Conservation (phyloP, 1,139 yeast genomes). For the Hyphopichia khmerensis region DNA sequence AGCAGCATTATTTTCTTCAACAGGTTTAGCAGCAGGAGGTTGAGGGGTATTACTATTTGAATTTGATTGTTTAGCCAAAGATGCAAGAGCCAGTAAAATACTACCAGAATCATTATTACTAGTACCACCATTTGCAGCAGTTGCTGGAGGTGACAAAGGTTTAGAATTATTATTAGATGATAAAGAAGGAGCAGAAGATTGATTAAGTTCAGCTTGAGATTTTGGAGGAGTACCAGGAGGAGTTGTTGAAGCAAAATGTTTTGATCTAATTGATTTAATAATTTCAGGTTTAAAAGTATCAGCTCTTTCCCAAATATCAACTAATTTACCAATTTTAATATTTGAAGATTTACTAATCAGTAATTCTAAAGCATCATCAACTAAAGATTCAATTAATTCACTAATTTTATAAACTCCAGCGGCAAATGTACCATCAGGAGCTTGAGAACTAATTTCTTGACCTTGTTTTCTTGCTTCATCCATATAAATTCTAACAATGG, state of each 20-base stretch:
- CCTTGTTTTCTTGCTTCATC: constrained; percentile 66
- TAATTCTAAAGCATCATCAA: constrained; percentile 59
- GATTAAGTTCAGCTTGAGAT: constrained; percentile 24
- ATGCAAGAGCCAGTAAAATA: constrained; percentile 64
- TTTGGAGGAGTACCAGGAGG: constrained; percentile 57
- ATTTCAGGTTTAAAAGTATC: constrained; percentile 66
- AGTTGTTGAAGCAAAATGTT: constrained; percentile 56
- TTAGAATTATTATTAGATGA: constrained; percentile 8
- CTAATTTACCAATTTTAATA: constrained; percentile 76
- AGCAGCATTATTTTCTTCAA: constrained; percentile 21
- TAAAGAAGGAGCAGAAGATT: constrained; percentile 12
- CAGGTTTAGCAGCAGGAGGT: constrained; percentile 21
- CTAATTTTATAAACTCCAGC: constrained; percentile 68
- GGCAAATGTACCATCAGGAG: constrained; percentile 72
- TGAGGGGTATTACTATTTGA: constrained; percentile 26
- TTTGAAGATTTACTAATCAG: constrained; percentile 52
- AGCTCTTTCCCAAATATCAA: constrained; percentile 92
- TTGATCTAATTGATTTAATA: constrained; percentile 56
- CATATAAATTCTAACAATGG: constrained; percentile 82
- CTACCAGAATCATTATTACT: constrained; percentile 50
- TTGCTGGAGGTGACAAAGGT: constrained; percentile 14
- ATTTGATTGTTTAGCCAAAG: constrained; percentile 43
- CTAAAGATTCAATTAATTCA: constrained; percentile 54
- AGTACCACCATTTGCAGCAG: constrained; percentile 20
- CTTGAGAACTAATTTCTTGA: constrained; percentile 42